Percentiles rank a stretch among this genome's conserved stretches.
These are phyloP conservation scores for Orbilia ellipsospora DNA, from an alignment of 2,329 filamentous ascomycete species.

Conservation along the genomic window DNA sequence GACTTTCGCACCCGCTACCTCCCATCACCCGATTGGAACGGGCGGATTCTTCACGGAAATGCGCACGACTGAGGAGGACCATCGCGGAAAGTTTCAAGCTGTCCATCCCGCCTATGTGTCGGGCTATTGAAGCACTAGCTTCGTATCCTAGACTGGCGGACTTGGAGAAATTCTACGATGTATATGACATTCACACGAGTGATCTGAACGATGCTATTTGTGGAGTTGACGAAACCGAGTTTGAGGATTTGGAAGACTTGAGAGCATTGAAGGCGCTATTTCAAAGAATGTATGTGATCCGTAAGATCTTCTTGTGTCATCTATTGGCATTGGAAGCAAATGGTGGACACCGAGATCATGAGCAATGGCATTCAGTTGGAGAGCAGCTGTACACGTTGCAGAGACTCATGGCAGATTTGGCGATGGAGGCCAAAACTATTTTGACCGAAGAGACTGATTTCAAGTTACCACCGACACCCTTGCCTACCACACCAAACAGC, in stretches of 20 bases:
- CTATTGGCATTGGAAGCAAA: conserved; percentile 86
- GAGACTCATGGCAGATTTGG: conserved; percentile 71
- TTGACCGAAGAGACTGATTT: conserved; percentile 79
- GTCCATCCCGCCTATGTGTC: conserved; percentile 77
- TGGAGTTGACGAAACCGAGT: conserved; percentile 73
- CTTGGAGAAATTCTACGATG: conserved; percentile 90
- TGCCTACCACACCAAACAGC: conserved; percentile 68
- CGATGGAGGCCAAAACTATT: conserved; percentile 74
- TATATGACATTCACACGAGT: conserved; percentile 80
- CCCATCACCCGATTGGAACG: conserved; percentile 94
- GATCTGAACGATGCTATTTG: conserved; percentile 77
- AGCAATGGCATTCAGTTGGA: conserved; percentile 80
- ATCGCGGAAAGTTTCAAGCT: conserved; percentile 76
- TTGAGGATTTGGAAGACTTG: conserved; percentile 80
- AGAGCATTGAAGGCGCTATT: conserved; percentile 83
- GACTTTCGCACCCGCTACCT: conserved; percentile 86
- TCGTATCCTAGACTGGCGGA: conserved; percentile 81
- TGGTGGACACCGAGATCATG: conserved; percentile 79
- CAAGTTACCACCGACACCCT: conserved; percentile 69
- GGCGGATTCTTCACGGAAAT: conserved; percentile 79
- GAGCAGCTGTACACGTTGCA: conserved; percentile 78
- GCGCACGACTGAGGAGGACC: conserved; percentile 80
- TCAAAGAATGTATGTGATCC: conserved; percentile 80
- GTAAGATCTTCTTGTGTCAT: conserved; percentile 89
- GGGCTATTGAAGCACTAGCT: conserved; percentile 75